Percentiles rank a stretch among this genome's conserved stretches.
phyloP scores from a whole-genome alignment of 768 basidiomycete species.

The Agaricus bisporus region DNA sequence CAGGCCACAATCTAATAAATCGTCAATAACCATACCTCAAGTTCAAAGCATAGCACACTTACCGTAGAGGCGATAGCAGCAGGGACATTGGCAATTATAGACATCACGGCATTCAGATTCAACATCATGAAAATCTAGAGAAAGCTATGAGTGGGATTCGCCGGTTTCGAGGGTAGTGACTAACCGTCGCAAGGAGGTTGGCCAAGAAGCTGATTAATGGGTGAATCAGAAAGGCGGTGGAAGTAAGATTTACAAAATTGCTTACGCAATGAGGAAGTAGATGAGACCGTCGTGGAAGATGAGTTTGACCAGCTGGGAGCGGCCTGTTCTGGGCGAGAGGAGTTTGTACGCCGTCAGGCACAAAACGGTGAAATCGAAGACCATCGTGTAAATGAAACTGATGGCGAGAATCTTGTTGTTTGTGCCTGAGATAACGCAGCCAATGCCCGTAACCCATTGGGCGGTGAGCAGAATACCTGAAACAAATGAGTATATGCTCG shows the following conservation, averaged over 20 bases:
- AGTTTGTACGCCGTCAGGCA: slow-evolving; percentile 59
- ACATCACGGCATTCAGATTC: slow-evolving; percentile 67
- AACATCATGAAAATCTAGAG: slow-evolving; percentile 54
- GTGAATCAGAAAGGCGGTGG: neutral
- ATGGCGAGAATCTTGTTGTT: slow-evolving; percentile 54
- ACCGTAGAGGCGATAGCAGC: slow-evolving; percentile 65
- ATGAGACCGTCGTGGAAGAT: slow-evolving; percentile 71
- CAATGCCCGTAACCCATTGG: slow-evolving; percentile 38
- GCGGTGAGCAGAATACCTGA: slow-evolving; percentile 58
- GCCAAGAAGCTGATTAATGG: slow-evolving; percentile 47
- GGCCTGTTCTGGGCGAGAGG: slow-evolving; percentile 33
- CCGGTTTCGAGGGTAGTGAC: slow-evolving; percentile 12
- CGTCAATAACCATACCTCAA: neutral
- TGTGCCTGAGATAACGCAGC: slow-evolving; percentile 56
- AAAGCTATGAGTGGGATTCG: neutral
- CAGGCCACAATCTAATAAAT: slow-evolving; percentile 51
- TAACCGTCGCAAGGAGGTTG: slow-evolving; percentile 61
- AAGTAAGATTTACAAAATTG: slow-evolving; percentile 5
- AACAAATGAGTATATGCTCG: neutral
- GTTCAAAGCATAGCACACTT: slow-evolving; percentile 16
- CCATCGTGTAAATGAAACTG: slow-evolving; percentile 72
- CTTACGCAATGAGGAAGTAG: slow-evolving; percentile 68
- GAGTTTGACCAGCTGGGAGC: slow-evolving; percentile 53
- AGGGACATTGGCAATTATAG: slow-evolving; percentile 68
- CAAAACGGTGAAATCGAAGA: slow-evolving; percentile 61